These are phyloP conservation scores for Thraustochytrium striatum DNA, from an alignment of 352 stramenopile species.

Conservation along the genomic window DNA sequence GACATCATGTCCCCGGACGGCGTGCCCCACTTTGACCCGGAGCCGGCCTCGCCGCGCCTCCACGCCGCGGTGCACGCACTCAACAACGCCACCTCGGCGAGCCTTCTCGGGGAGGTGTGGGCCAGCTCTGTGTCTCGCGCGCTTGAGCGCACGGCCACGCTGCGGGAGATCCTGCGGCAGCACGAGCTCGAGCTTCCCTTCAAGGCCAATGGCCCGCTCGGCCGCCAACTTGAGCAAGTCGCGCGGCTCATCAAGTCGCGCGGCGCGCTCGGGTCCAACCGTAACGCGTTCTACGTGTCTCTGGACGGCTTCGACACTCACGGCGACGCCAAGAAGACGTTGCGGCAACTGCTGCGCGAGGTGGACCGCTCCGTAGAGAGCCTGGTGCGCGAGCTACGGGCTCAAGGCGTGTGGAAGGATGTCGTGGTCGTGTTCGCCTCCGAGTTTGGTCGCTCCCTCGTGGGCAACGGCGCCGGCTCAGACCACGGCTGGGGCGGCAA, in stretches of 20 bases:
- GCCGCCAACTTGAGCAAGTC: slow-evolving; percentile 56
- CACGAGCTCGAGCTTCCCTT: not conserved
- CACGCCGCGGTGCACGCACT: not conserved
- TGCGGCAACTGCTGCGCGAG: not conserved
- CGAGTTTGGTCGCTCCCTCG: slow-evolving; percentile 64
- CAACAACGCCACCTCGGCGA: not conserved
- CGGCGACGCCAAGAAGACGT: not conserved
- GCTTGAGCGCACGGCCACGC: not conserved
- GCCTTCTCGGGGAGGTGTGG: slow-evolving; percentile 20
- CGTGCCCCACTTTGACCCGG: not conserved
- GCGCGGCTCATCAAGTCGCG: slow-evolving; percentile 60
- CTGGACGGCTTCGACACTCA: slow-evolving; percentile 65
- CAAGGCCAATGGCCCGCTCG: not conserved
- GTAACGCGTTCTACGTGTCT: slow-evolving; percentile 58
- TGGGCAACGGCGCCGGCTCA: slow-evolving; percentile 57
- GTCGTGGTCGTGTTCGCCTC: slow-evolving; percentile 59
- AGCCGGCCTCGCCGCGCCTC: slow-evolving; percentile 35
- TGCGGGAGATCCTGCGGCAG: not conserved
- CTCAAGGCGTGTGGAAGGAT: slow-evolving; percentile 55
- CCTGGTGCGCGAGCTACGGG: slow-evolving; percentile 59
- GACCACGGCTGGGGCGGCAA: slow-evolving; percentile 58
- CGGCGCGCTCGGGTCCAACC: slow-evolving; percentile 57
- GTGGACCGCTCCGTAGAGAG: slow-evolving; percentile 57
- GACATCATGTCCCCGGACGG: slow-evolving; percentile 47
- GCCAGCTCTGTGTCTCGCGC: not conserved